A percentile compares a stretch with the other conserved stretches of the same genome.
Conservation (phyloP, 345 rosid genomes). For the Hibiscus mutabilis region DNA sequence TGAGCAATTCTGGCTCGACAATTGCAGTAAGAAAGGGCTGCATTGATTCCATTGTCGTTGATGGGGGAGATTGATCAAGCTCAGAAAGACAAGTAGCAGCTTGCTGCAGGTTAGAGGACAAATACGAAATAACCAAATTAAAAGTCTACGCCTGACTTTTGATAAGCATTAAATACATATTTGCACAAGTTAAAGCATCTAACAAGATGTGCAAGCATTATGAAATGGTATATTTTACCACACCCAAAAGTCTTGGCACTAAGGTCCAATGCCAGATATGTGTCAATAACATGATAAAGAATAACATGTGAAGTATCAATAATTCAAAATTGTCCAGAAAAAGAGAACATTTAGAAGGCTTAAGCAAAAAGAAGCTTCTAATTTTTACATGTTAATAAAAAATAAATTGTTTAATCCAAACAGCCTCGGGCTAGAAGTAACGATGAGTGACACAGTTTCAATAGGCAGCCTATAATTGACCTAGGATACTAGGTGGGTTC, state of each 20-base stretch:
- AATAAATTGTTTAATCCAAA: neutral
- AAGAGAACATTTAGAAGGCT: neutral
- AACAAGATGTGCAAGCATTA: neutral
- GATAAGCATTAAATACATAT: neutral
- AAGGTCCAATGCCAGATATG: neutral
- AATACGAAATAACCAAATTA: neutral
- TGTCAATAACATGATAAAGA: neutral
- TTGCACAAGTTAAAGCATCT: neutral
- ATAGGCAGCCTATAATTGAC: neutral
- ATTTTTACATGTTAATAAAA: neutral
- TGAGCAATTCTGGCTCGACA: conserved; percentile 70
- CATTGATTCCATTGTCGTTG: conserved; percentile 59
- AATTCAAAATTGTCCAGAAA: too few relatives aligned
- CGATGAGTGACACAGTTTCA: neutral
- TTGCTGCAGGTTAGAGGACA: conserved; percentile 52
- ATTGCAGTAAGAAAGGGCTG: conserved; percentile 74
- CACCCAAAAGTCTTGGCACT: neutral
- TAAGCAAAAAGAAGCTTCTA: neutral
- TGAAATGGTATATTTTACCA: neutral
- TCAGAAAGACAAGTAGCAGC: conserved; percentile 74
- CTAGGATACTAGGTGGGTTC: neutral
- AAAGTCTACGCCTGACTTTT: neutral
- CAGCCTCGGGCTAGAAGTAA: neutral
- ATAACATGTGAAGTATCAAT: neutral
- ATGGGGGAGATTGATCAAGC: conserved; percentile 77